Percentiles rank a stretch among this genome's conserved stretches.
Evolutionary conservation across 106 monocot genomes (phyloP).

Genomic region (Allium cepa): DNA sequence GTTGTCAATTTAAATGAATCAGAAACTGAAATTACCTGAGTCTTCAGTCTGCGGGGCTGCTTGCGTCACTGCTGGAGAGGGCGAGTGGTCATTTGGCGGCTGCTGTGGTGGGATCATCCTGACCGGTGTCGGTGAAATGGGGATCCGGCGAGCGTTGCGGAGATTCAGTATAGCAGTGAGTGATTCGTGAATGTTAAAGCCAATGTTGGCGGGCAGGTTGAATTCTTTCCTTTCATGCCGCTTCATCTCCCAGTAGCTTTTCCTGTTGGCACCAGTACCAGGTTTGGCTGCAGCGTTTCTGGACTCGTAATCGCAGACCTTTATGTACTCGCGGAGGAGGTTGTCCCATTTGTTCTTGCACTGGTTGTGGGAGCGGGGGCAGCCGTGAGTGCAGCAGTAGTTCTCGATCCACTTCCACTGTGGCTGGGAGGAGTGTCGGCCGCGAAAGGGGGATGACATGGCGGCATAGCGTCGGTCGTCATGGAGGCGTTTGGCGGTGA

Average conservation of each 20-base stretch:
- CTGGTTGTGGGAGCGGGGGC: slow-evolving; percentile 60
- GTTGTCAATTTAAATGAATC: neutral
- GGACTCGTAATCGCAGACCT: slow-evolving; percentile 49
- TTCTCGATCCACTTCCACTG: slow-evolving; percentile 83
- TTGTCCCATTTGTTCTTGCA: slow-evolving; percentile 83
- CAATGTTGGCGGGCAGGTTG: slow-evolving; percentile 69
- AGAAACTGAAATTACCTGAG: neutral
- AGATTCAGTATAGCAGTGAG: slow-evolving; percentile 58
- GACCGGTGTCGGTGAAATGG: slow-evolving; percentile 1
- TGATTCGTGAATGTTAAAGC: slow-evolving; percentile 57
- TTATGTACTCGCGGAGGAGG: slow-evolving; percentile 59
- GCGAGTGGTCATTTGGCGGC: neutral
- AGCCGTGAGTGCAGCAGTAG: slow-evolving; percentile 55
- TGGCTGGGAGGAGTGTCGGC: slow-evolving; percentile 36
- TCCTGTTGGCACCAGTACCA: neutral
- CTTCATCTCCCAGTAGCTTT: slow-evolving; percentile 57
- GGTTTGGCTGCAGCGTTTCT: neutral
- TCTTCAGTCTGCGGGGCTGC: neutral
- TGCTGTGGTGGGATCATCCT: neutral
- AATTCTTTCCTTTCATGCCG: slow-evolving; percentile 15
- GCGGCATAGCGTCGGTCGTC: slow-evolving; percentile 45
- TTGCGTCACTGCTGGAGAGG: neutral
- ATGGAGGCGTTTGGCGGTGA: slow-evolving; percentile 84
- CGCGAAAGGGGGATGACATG: slow-evolving; percentile 8
- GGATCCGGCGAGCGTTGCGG: slow-evolving; percentile 31